Percentiles rank a stretch among this genome's conserved stretches.
Evolutionary conservation across 148 eudicot genomes (phyloP).

Genomic region (Chenopodium quinoa): DNA sequence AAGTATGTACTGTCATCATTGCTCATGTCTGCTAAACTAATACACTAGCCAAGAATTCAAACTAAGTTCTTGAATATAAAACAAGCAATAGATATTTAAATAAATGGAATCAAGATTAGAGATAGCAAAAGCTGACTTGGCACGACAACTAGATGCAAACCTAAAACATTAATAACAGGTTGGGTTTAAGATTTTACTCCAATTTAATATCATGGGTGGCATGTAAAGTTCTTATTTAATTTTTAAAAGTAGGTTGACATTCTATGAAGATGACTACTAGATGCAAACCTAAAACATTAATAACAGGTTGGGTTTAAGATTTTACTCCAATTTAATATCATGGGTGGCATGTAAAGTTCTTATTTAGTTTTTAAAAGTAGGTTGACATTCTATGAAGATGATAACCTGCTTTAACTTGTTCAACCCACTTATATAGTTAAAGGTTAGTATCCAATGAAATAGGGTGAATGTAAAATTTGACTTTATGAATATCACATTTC

Average conservation of each 20-base stretch:
- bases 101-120: neutral
- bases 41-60: neutral
- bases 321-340: neutral
- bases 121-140: neutral
- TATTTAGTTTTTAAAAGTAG: neutral
- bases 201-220: neutral
- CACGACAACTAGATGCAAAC: neutral
- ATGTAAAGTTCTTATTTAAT: neutral
- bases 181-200: neutral
- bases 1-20: neutral
- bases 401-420: neutral
- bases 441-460: neutral
- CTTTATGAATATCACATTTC: neutral
- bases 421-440: neutral
- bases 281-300: neutral
- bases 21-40: neutral
- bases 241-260: neutral
- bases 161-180: neutral
- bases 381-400: neutral
- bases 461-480: neutral
- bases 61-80: neutral
- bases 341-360: neutral
- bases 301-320: neutral
- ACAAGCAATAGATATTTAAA: no score
- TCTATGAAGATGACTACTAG: neutral